Base-by-base conservation (phyloP, 345 rosid species). In the Rubroshorea leprosula region DNA sequence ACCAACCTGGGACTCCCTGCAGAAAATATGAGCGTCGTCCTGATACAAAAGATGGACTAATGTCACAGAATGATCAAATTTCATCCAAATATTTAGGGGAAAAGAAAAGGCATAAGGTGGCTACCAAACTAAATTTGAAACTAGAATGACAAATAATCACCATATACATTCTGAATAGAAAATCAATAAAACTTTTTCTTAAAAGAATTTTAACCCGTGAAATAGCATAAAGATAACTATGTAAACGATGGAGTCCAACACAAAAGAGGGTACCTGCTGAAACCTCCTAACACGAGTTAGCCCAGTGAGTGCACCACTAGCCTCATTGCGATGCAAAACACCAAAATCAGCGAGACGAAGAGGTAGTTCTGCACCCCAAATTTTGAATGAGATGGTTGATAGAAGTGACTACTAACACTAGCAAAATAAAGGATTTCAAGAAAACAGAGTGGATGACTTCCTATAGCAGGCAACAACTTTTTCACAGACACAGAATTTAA, bases 1-100 rank as follows among this genome's bases (percentile, higher is more conserved):
- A 47, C 58, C 66, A 56, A 89, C 97, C 91, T 89, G 97, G 14
- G 77, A 69, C 64, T 83, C 86, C 77, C 80, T 79, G 73, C 97
- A 93, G 79, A 93, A 89, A 60, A 93, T 89, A 71, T 87, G 97
- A 63, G 97, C 94, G 72, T 89, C 96, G 71, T 89, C 99, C 99
- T 92, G 96, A 24, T 68, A 61, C 60, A 67, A 61, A 69, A n/a
- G n/a, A n/a, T n/a, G n/a, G n/a, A n/a, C n/a, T n/a, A n/a, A n/a
- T n/a, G n/a, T n/a, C 6, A 19, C 23, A 14, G 10, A 45, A 29
- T 21, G n/a, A n/a, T n/a, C n/a, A n/a, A n/a, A n/a, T n/a, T n/a
- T n/a, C n/a, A n/a, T n/a, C n/a, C n/a, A n/a, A n/a, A n/a, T n/a
- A n/a, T n/a, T n/a, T n/a, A n/a, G n/a, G n/a, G n/a, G n/a, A n/a